Evolutionary conservation across 805 yeast species (phyloP).

Genomic region (Phaffomyces opuntiae): DNA sequence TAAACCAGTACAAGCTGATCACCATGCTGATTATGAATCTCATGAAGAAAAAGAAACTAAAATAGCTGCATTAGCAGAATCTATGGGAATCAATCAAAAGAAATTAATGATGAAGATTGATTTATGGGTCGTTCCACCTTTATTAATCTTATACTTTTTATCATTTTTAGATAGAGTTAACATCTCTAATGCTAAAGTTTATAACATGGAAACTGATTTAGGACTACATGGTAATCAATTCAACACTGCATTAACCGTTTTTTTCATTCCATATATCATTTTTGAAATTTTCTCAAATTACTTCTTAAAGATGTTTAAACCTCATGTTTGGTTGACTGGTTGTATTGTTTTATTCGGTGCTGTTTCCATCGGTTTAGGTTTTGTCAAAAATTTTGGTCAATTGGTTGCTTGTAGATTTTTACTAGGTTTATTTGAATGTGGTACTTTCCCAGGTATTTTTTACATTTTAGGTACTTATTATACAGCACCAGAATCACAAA

Average conservation of each 20-base stretch:
- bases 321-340: constrained; percentile 30
- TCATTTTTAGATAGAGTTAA: constrained; percentile 79
- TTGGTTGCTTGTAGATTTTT: constrained; percentile 43
- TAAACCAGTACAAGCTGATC: too few relatives aligned
- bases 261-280: constrained; percentile 39
- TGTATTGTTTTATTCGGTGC: constrained; percentile 32
- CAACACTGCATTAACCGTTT: constrained; percentile 38
- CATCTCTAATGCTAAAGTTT: constrained; percentile 72
- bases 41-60: too few relatives aligned
- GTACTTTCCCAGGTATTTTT: constrained; percentile 45
- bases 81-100: constrained; percentile 44
- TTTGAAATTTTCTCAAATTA: constrained; percentile 34
- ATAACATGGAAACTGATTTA: constrained; percentile 55
- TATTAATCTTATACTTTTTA: constrained; percentile 64
- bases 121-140: constrained; percentile 66
- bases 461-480: constrained; percentile 43
- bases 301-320: constrained; percentile 31
- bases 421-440: constrained; percentile 48
- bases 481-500: constrained; percentile 40
- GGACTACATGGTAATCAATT: constrained; percentile 38
- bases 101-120: constrained; percentile 61
- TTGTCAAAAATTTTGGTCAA: constrained; percentile 36
- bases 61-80: constrained; percentile 29
- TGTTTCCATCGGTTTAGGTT: constrained; percentile 37
- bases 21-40: too few relatives aligned